phyloP scores from a whole-genome alignment of 2,329 filamentous ascomycete species.

The Hypoxylon sp. region DNA sequence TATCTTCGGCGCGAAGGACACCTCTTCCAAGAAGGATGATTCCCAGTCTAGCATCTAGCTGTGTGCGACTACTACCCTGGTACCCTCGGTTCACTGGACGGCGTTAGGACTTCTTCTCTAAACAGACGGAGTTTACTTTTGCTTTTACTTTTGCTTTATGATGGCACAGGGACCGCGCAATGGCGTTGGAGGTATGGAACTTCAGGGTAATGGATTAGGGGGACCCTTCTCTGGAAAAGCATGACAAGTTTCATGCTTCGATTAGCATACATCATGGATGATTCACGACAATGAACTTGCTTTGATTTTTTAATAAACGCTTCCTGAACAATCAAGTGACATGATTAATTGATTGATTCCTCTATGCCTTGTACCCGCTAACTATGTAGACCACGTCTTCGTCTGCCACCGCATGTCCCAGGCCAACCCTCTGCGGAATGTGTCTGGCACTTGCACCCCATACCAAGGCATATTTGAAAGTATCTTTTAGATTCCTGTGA shows the following conservation, averaged over 20 bases:
- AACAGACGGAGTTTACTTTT: constrained; percentile 17
- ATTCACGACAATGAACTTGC: constrained; percentile 41
- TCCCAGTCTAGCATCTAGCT: constrained; percentile 16
- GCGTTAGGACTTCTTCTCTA: constrained; percentile 18
- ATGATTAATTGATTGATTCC: constrained; percentile 47
- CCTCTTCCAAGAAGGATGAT: constrained; percentile 19
- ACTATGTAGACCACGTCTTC: constrained; percentile 79
- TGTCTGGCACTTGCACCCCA: constrained; percentile 98
- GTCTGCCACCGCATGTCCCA: constrained; percentile 82
- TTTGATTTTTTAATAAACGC: constrained; percentile 8
- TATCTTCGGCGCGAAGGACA: constrained; percentile 56
- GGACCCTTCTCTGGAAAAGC: constrained; percentile 13
- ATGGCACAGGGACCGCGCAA: constrained; percentile 26
- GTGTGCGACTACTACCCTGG: constrained; percentile 1
- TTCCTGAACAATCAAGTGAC: constrained; percentile 2
- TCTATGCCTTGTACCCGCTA: constrained; percentile 73
- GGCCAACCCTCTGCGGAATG: constrained; percentile 91
- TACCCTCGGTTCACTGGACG: constrained; percentile 24
- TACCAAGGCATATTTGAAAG: constrained; percentile 98
- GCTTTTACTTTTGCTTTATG: constrained; percentile 15
- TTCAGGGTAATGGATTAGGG: constrained; percentile 20
- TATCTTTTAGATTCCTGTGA: constrained; percentile 94
- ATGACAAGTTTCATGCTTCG: constrained; percentile 43
- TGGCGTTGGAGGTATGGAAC: constrained; percentile 46
- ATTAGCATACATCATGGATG: constrained; percentile 47